A percentile compares a stretch with the other conserved stretches of the same genome.
Conservation (phyloP, 495 filamentous ascomycete species). For the Podospora australis region DNA sequence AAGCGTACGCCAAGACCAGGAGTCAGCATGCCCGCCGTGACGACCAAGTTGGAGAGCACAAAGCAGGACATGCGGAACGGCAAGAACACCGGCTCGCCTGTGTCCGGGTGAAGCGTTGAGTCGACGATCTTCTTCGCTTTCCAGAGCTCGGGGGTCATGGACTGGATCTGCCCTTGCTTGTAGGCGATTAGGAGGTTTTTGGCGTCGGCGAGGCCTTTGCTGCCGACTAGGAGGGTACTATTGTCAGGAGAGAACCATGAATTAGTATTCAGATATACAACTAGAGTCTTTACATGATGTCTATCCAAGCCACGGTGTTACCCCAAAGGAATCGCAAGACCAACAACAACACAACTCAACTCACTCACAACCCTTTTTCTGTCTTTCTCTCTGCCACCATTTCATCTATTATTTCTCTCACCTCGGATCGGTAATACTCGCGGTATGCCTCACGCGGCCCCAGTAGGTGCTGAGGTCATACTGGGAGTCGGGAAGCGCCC, state of each 20-base stretch:
- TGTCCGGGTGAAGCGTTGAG: conserved; percentile 93
- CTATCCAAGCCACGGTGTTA: too few relatives aligned
- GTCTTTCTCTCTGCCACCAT: conserved; percentile 1
- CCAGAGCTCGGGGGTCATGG: conserved; percentile 90
- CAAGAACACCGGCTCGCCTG: conserved; percentile 82
- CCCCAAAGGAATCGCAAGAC: too few relatives aligned
- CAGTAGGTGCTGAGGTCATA: conserved; percentile 91
- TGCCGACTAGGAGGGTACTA: conserved; percentile 76
- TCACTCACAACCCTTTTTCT: conserved; percentile 1
- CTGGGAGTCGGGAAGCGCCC: conserved; percentile 81
- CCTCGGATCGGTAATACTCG: conserved; percentile 90
- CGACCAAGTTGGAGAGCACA: conserved; percentile 85
- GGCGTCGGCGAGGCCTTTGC: conserved; percentile 70
- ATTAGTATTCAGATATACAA: neutral
- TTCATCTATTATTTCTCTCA: conserved; percentile 68
- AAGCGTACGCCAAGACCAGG: conserved; percentile 62
- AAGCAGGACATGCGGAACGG: conserved; percentile 98
- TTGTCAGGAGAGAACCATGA: conserved; percentile 3
- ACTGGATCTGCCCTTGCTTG: conserved; percentile 66
- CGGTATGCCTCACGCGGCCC: conserved; percentile 87
- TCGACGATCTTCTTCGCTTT: conserved; percentile 93
- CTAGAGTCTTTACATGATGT: too few relatives aligned
- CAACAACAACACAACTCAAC: too few relatives aligned
- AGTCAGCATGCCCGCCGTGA: conserved; percentile 97
- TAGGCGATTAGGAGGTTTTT: conserved; percentile 71